Evolutionary conservation across 768 basidiomycete genomes (phyloP).

Genomic region (Russula sp.): DNA sequence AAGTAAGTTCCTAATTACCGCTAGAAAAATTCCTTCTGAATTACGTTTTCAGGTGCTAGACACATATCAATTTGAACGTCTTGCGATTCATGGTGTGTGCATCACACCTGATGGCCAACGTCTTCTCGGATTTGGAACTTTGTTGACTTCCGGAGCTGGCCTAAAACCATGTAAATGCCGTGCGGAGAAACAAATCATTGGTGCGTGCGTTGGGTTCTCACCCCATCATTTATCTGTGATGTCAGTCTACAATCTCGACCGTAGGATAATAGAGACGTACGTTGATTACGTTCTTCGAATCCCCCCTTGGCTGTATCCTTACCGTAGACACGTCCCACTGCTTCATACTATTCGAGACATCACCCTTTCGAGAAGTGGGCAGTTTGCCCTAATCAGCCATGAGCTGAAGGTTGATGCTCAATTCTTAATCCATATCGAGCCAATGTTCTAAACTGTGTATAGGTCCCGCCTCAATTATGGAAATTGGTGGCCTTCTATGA

Average conservation of each 20-base stretch:
- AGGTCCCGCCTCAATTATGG: conserved; percentile 76
- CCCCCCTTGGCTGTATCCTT: conserved; percentile 8
- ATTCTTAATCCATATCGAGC: too few relatives aligned
- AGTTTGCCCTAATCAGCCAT: conserved; percentile 64
- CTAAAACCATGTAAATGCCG: conserved; percentile 65
- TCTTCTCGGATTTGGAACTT: conserved; percentile 59
- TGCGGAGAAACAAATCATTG: conserved; percentile 66
- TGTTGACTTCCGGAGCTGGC: conserved; percentile 54
- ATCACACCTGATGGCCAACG: conserved; percentile 58
- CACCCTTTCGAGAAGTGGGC: conserved; percentile 56
- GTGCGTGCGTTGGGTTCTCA: conserved; percentile 41
- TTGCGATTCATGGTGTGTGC: conserved; percentile 64
- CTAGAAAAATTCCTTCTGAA: not conserved
- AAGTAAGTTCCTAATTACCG: conserved; percentile 20
- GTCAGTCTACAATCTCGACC: conserved; percentile 59
- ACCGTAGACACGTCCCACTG: conserved; percentile 58
- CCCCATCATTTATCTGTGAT: not conserved
- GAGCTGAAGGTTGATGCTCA: conserved; percentile 50
- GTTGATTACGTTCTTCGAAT: conserved; percentile 17
- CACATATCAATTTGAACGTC: conserved; percentile 48
- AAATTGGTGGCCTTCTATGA: conserved; percentile 58
- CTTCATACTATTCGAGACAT: conserved; percentile 68
- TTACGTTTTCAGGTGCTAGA: conserved; percentile 35
- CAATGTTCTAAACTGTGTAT: not conserved
- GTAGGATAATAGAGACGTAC: conserved; percentile 60